A percentile compares a stretch with the other conserved stretches of the same genome.
phyloP scores from a whole-genome alignment of 2,329 filamentous ascomycete species.

The Colletotrichum siamense region DNA sequence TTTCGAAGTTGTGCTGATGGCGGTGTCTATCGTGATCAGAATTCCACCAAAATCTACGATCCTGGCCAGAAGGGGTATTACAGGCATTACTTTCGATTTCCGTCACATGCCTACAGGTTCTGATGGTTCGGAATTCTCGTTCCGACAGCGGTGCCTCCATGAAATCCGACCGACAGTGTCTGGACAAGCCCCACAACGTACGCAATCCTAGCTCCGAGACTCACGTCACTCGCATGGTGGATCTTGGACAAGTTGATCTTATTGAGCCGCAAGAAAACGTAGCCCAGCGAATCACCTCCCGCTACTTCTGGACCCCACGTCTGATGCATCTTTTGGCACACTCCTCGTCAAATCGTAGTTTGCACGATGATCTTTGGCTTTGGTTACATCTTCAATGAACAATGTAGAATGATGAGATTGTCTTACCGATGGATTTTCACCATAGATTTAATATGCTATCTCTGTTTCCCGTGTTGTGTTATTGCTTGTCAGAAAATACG shows the following conservation, averaged over 20 bases:
- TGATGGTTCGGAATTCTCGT: neutral
- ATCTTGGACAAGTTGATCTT: neutral
- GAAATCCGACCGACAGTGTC: neutral
- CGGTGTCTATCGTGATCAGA: neutral
- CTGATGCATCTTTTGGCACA: neutral
- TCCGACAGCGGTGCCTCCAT: neutral
- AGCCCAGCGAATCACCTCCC: neutral
- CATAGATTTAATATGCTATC: neutral
- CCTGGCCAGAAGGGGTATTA: neutral
- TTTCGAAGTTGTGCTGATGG: neutral
- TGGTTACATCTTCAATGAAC: neutral
- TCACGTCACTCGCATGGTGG: neutral
- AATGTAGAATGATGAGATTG: neutral
- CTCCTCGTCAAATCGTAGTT: neutral
- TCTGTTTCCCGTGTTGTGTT: neutral
- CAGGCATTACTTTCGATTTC: neutral
- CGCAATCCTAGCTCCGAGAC: neutral
- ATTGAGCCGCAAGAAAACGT: neutral
- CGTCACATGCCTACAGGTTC: neutral
- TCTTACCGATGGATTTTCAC: neutral
- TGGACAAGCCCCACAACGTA: neutral
- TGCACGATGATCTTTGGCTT: neutral
- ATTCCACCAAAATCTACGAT: neutral
- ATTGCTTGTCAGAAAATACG: neutral
- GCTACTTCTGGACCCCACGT: neutral